Evolutionary conservation across 2,329 filamentous ascomycete species (phyloP).

Genomic region (Mycogone perniciosa): DNA sequence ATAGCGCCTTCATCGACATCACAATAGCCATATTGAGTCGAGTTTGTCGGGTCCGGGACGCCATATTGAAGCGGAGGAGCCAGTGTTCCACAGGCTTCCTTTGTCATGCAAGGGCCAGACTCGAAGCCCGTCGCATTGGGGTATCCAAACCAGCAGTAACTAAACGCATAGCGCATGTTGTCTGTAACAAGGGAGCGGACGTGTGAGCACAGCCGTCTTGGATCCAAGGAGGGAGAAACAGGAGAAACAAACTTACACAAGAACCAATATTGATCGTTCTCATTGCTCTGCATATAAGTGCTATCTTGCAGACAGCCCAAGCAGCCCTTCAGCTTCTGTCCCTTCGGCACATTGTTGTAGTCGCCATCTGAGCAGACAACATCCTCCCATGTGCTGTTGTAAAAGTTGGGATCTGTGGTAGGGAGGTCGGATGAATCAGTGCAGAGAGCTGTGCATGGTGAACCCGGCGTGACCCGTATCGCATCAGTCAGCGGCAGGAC

Average conservation of each 20-base stretch:
- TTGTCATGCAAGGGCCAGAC: slow-evolving; percentile 45
- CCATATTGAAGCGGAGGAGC: slow-evolving; percentile 34
- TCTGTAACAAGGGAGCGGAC: slow-evolving; percentile 28
- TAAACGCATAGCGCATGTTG: slow-evolving; percentile 47
- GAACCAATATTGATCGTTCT: slow-evolving; percentile 52
- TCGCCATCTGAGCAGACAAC: slow-evolving; percentile 43
- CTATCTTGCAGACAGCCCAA: slow-evolving; percentile 49
- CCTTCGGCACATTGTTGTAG: slow-evolving; percentile 31
- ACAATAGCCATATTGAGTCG: slow-evolving; percentile 43
- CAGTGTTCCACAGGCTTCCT: slow-evolving; percentile 44
- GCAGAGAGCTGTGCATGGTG: slow-evolving; percentile 48
- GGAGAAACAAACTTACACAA: slow-evolving; percentile 40
- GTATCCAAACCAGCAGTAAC: slow-evolving; percentile 47
- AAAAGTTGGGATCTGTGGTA: slow-evolving; percentile 40
- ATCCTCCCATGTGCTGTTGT: slow-evolving; percentile 37
- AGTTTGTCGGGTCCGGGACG: slow-evolving; percentile 28
- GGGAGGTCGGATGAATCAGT: slow-evolving; percentile 36
- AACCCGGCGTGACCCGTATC: slow-evolving; percentile 47
- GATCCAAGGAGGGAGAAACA: background rate
- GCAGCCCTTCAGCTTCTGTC: slow-evolving; percentile 43
- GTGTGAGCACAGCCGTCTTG: background rate
- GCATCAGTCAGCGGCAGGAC: slow-evolving; percentile 26
- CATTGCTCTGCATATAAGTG: slow-evolving; percentile 37
- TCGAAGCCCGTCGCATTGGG: slow-evolving; percentile 40
- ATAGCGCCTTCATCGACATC: slow-evolving; percentile 32